A percentile compares a stretch with the other conserved stretches of the same genome.
Evolutionary conservation across 306 rosid species (phyloP).

Genomic region (Trifolium fragiferum): DNA sequence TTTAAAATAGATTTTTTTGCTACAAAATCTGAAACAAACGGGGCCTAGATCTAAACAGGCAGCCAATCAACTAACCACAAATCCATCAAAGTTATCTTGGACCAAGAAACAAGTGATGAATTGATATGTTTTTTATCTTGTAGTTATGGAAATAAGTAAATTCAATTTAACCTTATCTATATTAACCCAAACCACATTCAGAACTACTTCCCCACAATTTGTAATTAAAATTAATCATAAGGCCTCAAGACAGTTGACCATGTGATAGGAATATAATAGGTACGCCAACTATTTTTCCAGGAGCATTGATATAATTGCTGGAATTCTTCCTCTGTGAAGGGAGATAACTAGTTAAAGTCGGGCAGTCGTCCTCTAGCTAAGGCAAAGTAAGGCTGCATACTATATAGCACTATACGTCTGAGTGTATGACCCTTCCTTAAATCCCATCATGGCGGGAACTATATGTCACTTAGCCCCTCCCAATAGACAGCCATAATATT

Average conservation of each 20-base stretch:
- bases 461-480: constrained; percentile 13
- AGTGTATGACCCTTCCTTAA: constrained; percentile 8
- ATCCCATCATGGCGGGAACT: not conserved
- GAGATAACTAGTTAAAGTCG: not conserved
- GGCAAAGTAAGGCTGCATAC: constrained; percentile 17
- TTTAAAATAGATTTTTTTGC: too few species aligned
- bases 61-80: constrained; percentile 33
- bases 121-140: constrained; percentile 1
- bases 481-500: constrained; percentile 15
- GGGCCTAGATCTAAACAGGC: constrained; percentile 26
- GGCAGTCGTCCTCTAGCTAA: not conserved
- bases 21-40: too few species aligned
- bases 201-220: constrained; percentile 19
- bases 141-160: constrained; percentile 18
- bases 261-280: constrained; percentile 17
- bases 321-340: not conserved
- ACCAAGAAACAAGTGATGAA: constrained; percentile 22
- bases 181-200: constrained; percentile 18
- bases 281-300: constrained; percentile 16
- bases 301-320: not conserved
- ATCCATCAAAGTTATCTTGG: constrained; percentile 6
- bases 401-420: not conserved
- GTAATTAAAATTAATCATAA: constrained; percentile 24
- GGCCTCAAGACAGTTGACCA: constrained; percentile 25
- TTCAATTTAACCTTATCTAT: constrained; percentile 10